Evolutionary conservation across 1,284 basidiomycete species (phyloP), one percentile per base, ranked within the genome.

Genomic region (Ustilago shanxiensis): DNA sequence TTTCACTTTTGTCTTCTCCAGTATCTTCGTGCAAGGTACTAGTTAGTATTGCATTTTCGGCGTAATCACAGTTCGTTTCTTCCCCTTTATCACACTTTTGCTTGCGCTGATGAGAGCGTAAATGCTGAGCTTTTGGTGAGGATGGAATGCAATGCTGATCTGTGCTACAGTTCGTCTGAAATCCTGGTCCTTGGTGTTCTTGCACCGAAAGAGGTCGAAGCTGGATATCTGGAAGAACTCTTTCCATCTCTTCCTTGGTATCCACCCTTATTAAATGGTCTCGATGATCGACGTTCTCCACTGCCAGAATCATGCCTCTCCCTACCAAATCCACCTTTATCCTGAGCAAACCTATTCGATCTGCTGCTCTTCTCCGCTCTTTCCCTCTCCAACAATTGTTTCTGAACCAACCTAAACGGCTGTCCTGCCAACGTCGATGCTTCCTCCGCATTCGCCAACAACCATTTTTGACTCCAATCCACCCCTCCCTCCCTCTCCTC

Each of bases 381-480:
- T 2, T 18, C 22, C 7, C 2, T 45, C 37, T 22, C 13, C n/a
- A n/a, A 29, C n/a, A 13, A 2, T 11, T 45, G 37, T 20, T 54
- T 41, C 16, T 60, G 47, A 13, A 41, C 16, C 52, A 66, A 50
- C 20, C 70, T 58, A 20, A 64, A 66, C 28, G 70, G 70, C 24
- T 60, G 56, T 1, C 70, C 70, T 0, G 70, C 70, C 29, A 72
- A 29, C 14, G 10, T 49, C 13, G 56, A 53, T 26, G 70, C 70
- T 29, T 66, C 52, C 10, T 72, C 70, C 18, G 70, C 70, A 41
- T 72, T 64, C 5, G 14, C 22, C 16, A 72, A 18, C 26, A 72
- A 18, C 70, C 70, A 72, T 1, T 49, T 57, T 7, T 67, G 56
- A 29, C 65, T 67, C 70, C 70, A 72, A 33, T 60, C 61, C 28